A percentile compares a stretch with the other conserved stretches of the same genome.
Evolutionary conservation across 495 filamentous ascomycete genomes (phyloP).

Genomic region (Glarea lozoyensis): DNA sequence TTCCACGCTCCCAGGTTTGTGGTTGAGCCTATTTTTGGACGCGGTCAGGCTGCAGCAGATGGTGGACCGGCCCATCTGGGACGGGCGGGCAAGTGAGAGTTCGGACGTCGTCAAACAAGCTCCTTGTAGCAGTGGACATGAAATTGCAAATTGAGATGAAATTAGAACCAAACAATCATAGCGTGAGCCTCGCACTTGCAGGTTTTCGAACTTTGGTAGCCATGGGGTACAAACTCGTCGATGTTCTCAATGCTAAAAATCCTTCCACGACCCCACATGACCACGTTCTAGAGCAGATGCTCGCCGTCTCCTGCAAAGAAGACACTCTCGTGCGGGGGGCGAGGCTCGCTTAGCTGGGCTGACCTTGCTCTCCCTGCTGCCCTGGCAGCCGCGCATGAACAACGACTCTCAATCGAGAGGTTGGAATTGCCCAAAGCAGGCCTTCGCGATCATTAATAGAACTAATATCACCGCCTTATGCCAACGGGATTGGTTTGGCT

Average conservation of each 20-base stretch:
- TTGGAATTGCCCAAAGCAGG: constrained; percentile 10
- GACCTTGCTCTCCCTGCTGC: too few species aligned
- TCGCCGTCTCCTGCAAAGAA: too few species aligned
- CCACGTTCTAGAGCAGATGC: background rate
- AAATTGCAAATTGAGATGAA: constrained; percentile 18
- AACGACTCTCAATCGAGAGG: constrained; percentile 5
- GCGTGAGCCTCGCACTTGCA: constrained; percentile 1
- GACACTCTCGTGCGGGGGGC: too few species aligned
- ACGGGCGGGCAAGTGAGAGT: background rate
- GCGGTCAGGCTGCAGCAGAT: background rate
- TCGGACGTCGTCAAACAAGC: constrained; percentile 1
- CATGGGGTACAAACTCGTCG: background rate
- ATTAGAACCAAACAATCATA: constrained; percentile 15
- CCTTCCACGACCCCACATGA: background rate
- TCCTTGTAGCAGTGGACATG: constrained; percentile 15
- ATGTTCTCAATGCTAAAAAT: background rate
- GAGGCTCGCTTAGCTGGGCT: constrained; percentile 2
- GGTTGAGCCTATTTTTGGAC: background rate
- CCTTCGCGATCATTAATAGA: constrained; percentile 13
- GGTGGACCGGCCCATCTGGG: background rate
- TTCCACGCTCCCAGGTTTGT: constrained; percentile 2
- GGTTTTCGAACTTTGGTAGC: background rate
- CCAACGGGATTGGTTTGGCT: constrained; percentile 11
- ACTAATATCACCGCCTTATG: constrained; percentile 13
- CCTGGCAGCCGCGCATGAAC: constrained; percentile 13